Base-by-base conservation (phyloP, 306 rosid genomes). In the Inga laurina region DNA sequence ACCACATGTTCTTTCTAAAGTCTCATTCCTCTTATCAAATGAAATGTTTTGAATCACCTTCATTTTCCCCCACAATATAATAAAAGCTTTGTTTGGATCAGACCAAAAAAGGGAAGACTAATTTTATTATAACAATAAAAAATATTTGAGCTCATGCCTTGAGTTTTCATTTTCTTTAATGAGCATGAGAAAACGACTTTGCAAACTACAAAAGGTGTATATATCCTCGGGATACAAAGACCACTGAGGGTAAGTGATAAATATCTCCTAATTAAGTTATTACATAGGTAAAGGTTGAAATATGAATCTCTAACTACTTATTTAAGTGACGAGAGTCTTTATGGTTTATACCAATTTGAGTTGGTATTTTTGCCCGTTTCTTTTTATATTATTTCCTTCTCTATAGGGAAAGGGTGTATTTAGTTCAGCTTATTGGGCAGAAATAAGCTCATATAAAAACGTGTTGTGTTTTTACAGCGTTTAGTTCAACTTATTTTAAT, bases 1-100 rank as follows among this genome's bases (percentile, higher is more conserved):
- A 85, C 92, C 92, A 88, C 92, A 88, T 52, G 84, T 84, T 84
- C 16, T 84, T 57, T 75, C 86, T 10, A 69, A 80, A 81, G 80
- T 91, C 87, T 87, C 83, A 43, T 87, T 88, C 90, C 79, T 70
- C 72, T 70, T 39, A 84, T 70, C 45, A 84, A 79, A 8, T 22
- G 66, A 52, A 44, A 27, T 27, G 13, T 0, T 59, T 59, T 59
- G 65, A 59, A 59, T n/a, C 22, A 4, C 65, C 14, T 22, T 59
- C 32, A 59, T 10, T 37, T 35, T 22, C 22, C 22, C 22, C 65
- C 65, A 59, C 65, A 59, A 7, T 9, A 51, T 2, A 15, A 51
- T 46, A 9, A 54, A 19, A 56, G 62, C 27, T 56, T 56, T 56
- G 62, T 56, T 56, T 56, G 62, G 62, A 19, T 21, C 21, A 56